Evolutionary conservation across 1,284 basidiomycete genomes (phyloP), one percentile per base, ranked within the genome.

Genomic region (Apiotrichum gracile): DNA sequence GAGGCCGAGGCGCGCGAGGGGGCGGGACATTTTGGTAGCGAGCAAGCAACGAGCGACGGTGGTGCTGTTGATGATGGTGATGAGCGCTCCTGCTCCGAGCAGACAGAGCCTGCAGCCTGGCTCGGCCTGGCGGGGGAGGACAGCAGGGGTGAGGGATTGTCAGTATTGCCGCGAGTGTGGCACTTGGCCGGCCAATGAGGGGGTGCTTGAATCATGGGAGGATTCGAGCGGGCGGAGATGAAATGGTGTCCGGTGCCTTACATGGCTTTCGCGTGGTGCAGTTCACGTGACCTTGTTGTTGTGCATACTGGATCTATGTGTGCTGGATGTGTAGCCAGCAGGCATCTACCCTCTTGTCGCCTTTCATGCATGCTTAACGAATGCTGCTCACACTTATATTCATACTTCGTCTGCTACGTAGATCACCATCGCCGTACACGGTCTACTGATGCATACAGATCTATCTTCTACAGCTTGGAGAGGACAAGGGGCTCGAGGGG

Each of bases 401-500:
- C n/a, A n/a, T n/a, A n/a, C n/a, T n/a, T n/a, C n/a, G n/a, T n/a
- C n/a, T n/a, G n/a, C n/a, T n/a, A n/a, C n/a, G n/a, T 31, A 31
- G 29, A 8, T 31, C 29, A 14, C 29, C 14, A 31, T 14, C 14
- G 7, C 29, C 14, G 29, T 7, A 8, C 29, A 31, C 29, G 8
- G 13, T 7, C 45, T 35, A 37, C 45, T 26, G 45, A 43, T 47
- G 45, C 45, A 38, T 47, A 27, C 45, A 37, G 22, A 22, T 38
- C 34, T 47, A 17, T 37, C 13, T 38, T 35, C 45, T 47, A 47
- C 45, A 70, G 54, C 58, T 66, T 68, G 27, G 65, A 64, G 17
- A 52, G 52, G 17, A 58, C 61, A 14, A 75, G 59, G n/a, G 69
- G 67, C 51, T 72, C 70, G n/a, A 80, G 67, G 1, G 80, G 78